Base-by-base conservation (phyloP, 1,284 basidiomycete species). In the Meira miltonrushii region DNA sequence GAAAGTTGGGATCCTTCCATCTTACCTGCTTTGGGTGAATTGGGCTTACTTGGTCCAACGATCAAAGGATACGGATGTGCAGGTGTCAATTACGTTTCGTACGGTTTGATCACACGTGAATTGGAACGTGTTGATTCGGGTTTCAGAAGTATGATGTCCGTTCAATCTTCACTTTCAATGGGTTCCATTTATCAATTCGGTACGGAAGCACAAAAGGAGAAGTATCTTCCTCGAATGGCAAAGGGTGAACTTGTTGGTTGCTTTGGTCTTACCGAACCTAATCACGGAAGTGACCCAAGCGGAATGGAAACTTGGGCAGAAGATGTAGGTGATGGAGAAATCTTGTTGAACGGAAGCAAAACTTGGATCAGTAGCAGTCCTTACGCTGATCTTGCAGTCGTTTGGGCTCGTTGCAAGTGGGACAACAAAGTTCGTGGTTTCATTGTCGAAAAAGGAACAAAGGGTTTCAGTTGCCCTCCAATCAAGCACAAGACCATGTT, bases 121-220 rank as follows among this genome's bases (percentile, higher is more conserved):
- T 87, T 98, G 4, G 93, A 97, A 80, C 82, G 90, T 55, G 86
- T 98, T 41, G 94, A 98, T 79, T 95, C 92, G 1, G 94, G 94
- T 2, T 97, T 95, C 78, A 87, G 93, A 39, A 92, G 89, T 5
- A 93, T 88, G n/a, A 88, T 93, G 77, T 93, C 90, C 28, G 94
- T 98, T 1, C 94, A 98, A 79, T 92, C 89, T 0, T 94, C 91
- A 5, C 83, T 98, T 38, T 91, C 94, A n/a, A 98, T 98, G 93
- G 90, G 94, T 75, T 92, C 94, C 2, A 96, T 97, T 77, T 83
- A 67, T 79, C 89, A 88, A 72, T 97, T 94, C 78, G 93, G 94
- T 1, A 86, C 86, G 0, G 87, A 92, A 28, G 86, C 85, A 40
- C 92, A 97, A 80, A 94, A 93, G 81, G 88, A 92, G 71, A 89